These are phyloP conservation scores for Lipomyces yamadae DNA, from an alignment of 805 yeast species.

Conservation along the genomic window DNA sequence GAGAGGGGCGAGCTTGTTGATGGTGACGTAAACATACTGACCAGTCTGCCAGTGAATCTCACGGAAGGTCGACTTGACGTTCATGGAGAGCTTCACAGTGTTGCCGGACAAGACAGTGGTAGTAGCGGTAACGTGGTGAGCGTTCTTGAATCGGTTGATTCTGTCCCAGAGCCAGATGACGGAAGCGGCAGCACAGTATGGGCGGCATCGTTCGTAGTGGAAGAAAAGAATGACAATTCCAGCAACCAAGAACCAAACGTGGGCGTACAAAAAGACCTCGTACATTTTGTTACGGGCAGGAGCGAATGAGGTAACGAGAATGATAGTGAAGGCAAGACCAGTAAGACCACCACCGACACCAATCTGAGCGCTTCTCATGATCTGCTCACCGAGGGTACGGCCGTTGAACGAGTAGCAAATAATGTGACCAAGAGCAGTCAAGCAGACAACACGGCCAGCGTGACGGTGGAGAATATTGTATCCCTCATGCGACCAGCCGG, in stretches of 20 bases:
- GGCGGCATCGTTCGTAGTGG: conserved; percentile 37
- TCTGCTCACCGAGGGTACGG: conserved; percentile 30
- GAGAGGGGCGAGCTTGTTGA: conserved; percentile 34
- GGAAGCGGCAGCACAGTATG: conserved; percentile 34
- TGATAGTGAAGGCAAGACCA: conserved; percentile 34
- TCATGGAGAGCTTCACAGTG: conserved; percentile 35
- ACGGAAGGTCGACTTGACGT: conserved; percentile 36
- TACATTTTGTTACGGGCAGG: conserved; percentile 37
- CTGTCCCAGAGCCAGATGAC: conserved; percentile 38
- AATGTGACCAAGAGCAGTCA: conserved; percentile 38
- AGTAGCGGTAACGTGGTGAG: conserved; percentile 30
- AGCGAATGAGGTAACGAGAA: conserved; percentile 35
- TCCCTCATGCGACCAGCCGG: conserved; percentile 39
- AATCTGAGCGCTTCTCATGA: conserved; percentile 29
- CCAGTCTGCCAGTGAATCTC: conserved; percentile 39
- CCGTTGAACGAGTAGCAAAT: conserved; percentile 24
- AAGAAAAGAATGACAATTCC: conserved; percentile 35
- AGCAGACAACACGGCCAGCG: conserved; percentile 38
- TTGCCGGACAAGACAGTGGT: conserved; percentile 34
- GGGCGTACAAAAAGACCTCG: conserved; percentile 38
- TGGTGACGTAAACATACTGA: conserved; percentile 38
- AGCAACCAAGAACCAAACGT: conserved; percentile 37
- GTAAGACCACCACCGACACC: conserved; percentile 37
- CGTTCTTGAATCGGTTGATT: conserved; percentile 35
- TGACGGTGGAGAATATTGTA: conserved; percentile 38